Base-by-base conservation (phyloP, 78 protist species). In the Polysphondylium violaceum region DNA sequence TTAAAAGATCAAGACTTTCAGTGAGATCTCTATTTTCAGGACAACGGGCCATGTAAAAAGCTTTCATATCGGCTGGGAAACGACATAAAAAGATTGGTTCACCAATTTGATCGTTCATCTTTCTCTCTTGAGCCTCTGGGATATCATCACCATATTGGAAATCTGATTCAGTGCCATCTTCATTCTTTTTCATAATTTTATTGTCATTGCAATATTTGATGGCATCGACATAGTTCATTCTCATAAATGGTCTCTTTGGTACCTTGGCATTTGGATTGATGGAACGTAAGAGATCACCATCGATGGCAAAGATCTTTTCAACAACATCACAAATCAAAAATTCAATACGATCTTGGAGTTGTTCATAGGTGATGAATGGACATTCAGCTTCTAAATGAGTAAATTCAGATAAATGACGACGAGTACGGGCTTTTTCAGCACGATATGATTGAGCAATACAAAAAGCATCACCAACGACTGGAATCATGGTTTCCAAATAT, bases 321-420 rank as follows among this genome's bases (percentile, higher is more conserved):
- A 61, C 44, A 17, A 95, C 94, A 29, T 93, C 97, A 50, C 91
- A 65, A 8, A 96, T 74, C 74, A 97, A 35, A 64, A 95, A 96
- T 73, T 98, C 99, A 6, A 98, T 33, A 50, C 81, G 61, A 55
- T 76, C 65, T 14, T 96, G 76, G 14, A 98, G 93, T n/a, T 96
- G 97, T 12, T 98, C 98, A 38, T 94, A 98, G 19, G 72, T 63
- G 47, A 96, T 89, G 95, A 98, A 98, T 50, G 99, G 95, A 31
- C 87, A 56, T 87, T 98, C 99, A 1, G 97, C 99, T 72, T 89
- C 95, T 2, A 94, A 41, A 76, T 95, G 97, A 23, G 93, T 86
- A 88, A 86, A 98, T 92, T 98, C 99, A 12, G 98, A 16, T 36
- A 98, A 72, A 71, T 98, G 99, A 63, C 99, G 94, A 40, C 98